phyloP scores from a whole-genome alignment of 2,329 filamentous ascomycete species.

The Diatrype stigma region DNA sequence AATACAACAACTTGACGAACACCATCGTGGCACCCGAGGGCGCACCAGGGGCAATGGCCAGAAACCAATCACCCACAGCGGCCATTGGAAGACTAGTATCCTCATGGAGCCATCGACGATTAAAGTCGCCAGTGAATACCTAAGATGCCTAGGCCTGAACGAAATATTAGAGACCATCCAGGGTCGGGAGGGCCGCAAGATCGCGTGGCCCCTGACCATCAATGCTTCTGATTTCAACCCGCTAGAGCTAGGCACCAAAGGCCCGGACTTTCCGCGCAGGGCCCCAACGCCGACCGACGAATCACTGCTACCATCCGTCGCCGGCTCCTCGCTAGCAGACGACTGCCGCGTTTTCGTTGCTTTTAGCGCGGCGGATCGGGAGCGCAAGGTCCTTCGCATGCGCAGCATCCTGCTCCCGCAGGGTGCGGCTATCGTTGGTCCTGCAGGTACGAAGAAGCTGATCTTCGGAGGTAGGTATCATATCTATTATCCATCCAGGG shows the following conservation, averaged over 20 bases:
- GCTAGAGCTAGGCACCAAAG: background rate
- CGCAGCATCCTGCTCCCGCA: background rate
- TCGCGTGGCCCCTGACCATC: background rate
- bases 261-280: background rate
- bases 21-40: too few species aligned
- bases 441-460: background rate
- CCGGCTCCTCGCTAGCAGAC: background rate
- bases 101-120: background rate
- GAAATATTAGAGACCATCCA: background rate
- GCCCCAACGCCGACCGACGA: too few species aligned
- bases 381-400: background rate
- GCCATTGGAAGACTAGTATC: background rate
- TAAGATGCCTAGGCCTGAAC: background rate
- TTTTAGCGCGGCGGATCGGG: background rate
- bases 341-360: background rate
- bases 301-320: too few species aligned
- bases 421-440: background rate
- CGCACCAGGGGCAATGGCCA: background rate
- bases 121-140: background rate
- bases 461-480: background rate
- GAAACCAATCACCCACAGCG: background rate
- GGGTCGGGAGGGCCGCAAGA: background rate
- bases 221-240: background rate
- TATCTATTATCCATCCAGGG: background rate
- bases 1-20: background rate